Base-by-base conservation (phyloP, 2,329 filamentous ascomycete species). In the Alternaria consortialis region DNA sequence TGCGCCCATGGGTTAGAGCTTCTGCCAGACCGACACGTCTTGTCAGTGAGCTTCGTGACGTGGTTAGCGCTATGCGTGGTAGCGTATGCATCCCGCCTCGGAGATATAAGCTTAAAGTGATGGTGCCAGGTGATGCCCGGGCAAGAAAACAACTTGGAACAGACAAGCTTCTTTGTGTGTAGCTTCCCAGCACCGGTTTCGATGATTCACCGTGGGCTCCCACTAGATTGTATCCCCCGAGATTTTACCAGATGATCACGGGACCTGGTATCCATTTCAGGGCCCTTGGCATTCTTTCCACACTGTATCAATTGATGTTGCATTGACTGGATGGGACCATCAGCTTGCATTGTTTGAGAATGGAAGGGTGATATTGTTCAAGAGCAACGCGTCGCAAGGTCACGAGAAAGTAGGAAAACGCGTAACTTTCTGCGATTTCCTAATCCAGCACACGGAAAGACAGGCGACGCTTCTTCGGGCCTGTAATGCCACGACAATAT, bases 41-140 rank as follows among this genome's bases (percentile, higher is more conserved):
- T 23, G 56, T 25, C 15, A 27, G 29, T 34, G 48, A 43, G 37
- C 43, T 15, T 46, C 13, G 46, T 62, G 59, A 62, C 59, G 59
- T 62, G 62, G 58, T 60, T 60, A 60, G 60, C 56, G 60, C 57
- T 39, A 40, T 32, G 25, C 32, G 23, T 40, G 11, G 43, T 53
- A 55, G 56, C 20, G 32, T 54, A 29, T 47, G 56, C 39, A 46
- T 39, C 17, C 15, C 9, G 46, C 17, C 31, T 43, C 37, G 44
- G 57, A 60, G 31, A 56, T 56, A 60, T 51, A 36, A 32, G 42
- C 17, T 29, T 34, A 42, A 51, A 51, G 27, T 32, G 9, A 39
- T 44, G 13, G 44, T n/a, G 15, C 53, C 42, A 50, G 39, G 29
- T 15, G 11, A 56, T 60, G 57, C 51, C 53, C 17, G 37, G 37